Conservation (phyloP, 2,329 filamentous ascomycete genomes). For the Helminthosporium solani region DNA sequence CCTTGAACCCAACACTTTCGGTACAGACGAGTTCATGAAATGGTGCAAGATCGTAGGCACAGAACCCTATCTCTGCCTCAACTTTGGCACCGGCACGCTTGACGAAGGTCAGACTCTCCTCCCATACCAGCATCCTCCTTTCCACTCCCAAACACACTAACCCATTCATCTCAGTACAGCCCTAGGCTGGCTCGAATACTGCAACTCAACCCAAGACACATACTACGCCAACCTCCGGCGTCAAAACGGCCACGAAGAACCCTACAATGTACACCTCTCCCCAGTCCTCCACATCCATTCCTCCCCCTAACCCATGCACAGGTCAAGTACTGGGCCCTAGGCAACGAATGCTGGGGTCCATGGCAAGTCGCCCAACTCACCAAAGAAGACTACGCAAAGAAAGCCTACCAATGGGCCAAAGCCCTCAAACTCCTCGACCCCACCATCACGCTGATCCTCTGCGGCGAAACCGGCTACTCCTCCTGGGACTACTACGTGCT, state of each 20-base stretch:
- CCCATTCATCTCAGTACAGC: conserved; percentile 44
- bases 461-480: conserved; percentile 68
- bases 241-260: conserved; percentile 71
- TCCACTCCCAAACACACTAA: conserved; percentile 17
- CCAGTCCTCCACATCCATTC: neutral
- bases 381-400: conserved; percentile 68
- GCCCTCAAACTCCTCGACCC: conserved; percentile 72
- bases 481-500: conserved; percentile 74
- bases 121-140: neutral
- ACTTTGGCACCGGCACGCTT: conserved; percentile 71
- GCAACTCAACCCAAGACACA: conserved; percentile 74
- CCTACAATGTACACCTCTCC: conserved; percentile 61
- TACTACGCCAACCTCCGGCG: conserved; percentile 80
- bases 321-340: conserved; percentile 82
- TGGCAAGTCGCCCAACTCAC: conserved; percentile 70
- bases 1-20: conserved; percentile 75
- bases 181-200: conserved; percentile 82
- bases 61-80: conserved; percentile 77
- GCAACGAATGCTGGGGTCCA: conserved; percentile 70
- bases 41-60: conserved; percentile 74
- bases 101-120: conserved; percentile 49
- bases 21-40: conserved; percentile 82
- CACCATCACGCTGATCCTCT: conserved; percentile 68
- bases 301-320: conserved; percentile 8
- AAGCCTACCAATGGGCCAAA: conserved; percentile 71